A percentile compares a stretch with the other conserved stretches of the same genome.
phyloP scores from a whole-genome alignment of 441 rosid genomes.

The Mallotus repandus region DNA sequence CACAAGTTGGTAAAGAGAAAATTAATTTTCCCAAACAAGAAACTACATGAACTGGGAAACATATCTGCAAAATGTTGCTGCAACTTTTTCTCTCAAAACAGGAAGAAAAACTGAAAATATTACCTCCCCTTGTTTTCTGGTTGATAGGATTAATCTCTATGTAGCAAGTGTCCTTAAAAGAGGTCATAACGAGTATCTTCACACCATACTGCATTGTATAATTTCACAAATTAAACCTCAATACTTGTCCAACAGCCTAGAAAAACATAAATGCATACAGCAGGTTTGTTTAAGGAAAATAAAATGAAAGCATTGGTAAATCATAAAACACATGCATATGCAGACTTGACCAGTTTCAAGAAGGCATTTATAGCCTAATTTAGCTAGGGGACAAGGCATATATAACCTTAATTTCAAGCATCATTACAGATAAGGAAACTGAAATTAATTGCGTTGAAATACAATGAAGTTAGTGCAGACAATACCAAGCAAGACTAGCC shows the following conservation, averaged over 20 bases:
- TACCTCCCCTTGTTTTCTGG: slow-evolving; percentile 72
- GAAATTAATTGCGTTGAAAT: background rate
- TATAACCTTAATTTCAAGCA: background rate
- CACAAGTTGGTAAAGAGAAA: background rate
- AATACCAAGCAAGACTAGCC: background rate
- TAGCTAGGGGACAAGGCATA: background rate
- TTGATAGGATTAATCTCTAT: slow-evolving; percentile 80
- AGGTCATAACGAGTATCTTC: slow-evolving; percentile 78
- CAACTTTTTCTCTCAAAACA: background rate
- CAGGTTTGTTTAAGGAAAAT: background rate
- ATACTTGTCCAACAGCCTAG: background rate
- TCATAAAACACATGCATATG: too few relatives aligned
- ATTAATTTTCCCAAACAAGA: background rate
- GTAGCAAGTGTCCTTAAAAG: slow-evolving; percentile 85
- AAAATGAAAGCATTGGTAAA: background rate
- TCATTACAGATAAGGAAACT: background rate
- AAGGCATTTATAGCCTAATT: background rate
- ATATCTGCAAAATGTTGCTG: background rate
- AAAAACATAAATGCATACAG: background rate
- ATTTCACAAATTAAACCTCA: background rate
- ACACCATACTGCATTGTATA: slow-evolving; percentile 68
- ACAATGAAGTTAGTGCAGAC: background rate
- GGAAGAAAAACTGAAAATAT: slow-evolving; percentile 5
- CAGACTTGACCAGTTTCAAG: background rate
- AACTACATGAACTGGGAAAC: background rate